A percentile compares a stretch with the other conserved stretches of the same genome.
Evolutionary conservation across 2,329 filamentous ascomycete genomes (phyloP).

Genomic region (Cercospora berteroae): DNA sequence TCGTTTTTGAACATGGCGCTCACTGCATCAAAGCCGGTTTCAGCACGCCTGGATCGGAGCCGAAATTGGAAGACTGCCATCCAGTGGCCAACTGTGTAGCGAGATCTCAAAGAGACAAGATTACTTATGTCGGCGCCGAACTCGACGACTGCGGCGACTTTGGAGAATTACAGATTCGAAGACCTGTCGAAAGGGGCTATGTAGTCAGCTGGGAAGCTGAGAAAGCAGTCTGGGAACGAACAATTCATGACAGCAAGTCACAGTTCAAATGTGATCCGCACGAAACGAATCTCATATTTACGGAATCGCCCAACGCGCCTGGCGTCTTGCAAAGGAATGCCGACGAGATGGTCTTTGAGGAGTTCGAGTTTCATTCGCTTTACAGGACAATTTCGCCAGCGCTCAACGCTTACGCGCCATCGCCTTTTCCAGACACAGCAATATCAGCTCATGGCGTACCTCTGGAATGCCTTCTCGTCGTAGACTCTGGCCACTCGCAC

Average conservation of each 20-base stretch:
- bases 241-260: constrained; percentile 65
- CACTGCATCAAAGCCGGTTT: constrained; percentile 90
- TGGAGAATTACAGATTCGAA: constrained; percentile 80
- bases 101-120: constrained; percentile 70
- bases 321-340: constrained; percentile 81
- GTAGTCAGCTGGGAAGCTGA: constrained; percentile 96
- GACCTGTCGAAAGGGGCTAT: constrained; percentile 91
- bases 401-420: constrained; percentile 32
- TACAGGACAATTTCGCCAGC: constrained; percentile 53
- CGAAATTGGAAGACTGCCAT: constrained; percentile 55
- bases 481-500: constrained; percentile 91
- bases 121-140: constrained; percentile 76
- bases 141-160: constrained; percentile 79
- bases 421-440: constrained; percentile 40
- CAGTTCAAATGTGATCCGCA: constrained; percentile 63
- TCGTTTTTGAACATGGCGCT: constrained; percentile 91
- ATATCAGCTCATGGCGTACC: constrained; percentile 24
- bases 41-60: constrained; percentile 36
- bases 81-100: constrained; percentile 87
- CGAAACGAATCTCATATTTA: constrained; percentile 79
- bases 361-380: constrained; percentile 89
- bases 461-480: constrained; percentile 65
- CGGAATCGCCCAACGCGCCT: constrained; percentile 81
- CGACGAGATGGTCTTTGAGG: constrained; percentile 96
- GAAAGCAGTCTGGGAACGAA: constrained; percentile 91